Evolutionary conservation across 1,284 basidiomycete genomes (phyloP).

Genomic region (Rhodotorula glutinis): DNA sequence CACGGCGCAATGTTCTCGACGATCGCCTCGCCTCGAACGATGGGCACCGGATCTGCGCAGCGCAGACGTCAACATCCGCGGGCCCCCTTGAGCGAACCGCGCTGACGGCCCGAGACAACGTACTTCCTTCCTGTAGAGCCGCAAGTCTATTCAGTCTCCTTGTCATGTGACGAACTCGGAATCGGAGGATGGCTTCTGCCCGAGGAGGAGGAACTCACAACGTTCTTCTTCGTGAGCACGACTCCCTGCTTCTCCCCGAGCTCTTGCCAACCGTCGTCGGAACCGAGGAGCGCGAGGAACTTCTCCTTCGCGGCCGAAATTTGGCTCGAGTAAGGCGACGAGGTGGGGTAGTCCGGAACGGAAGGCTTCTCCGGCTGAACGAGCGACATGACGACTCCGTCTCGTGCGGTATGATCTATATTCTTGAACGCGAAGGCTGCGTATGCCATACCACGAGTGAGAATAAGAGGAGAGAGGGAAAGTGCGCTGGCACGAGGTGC

Average conservation of each 20-base stretch:
- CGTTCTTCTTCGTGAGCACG: slow-evolving; percentile 1
- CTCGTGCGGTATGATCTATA: neutral
- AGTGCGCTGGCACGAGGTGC: too few relatives aligned
- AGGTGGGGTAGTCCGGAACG: slow-evolving; percentile 21
- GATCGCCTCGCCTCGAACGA: slow-evolving; percentile 29
- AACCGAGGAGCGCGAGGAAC: slow-evolving; percentile 18
- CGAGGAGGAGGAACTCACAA: slow-evolving; percentile 1
- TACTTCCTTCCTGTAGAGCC: neutral
- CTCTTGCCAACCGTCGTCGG: slow-evolving; percentile 28
- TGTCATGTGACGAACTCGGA: too few relatives aligned
- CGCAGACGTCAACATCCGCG: neutral
- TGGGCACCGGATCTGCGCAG: slow-evolving; percentile 28
- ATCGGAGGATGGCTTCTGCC: too few relatives aligned
- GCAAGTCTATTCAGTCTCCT: neutral
- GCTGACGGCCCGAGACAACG: neutral
- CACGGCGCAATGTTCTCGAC: slow-evolving; percentile 17
- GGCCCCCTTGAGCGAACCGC: too few relatives aligned
- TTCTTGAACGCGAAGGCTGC: neutral
- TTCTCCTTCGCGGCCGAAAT: slow-evolving; percentile 12
- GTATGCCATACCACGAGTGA: neutral
- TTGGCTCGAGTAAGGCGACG: slow-evolving; percentile 4
- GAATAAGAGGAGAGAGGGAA: too few relatives aligned
- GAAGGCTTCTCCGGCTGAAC: slow-evolving; percentile 12
- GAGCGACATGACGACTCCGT: neutral
- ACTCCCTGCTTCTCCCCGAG: slow-evolving; percentile 33